Evolutionary conservation across 768 basidiomycete genomes (phyloP), one percentile per base, ranked within the genome.

Genomic region (Leucosporidium creatinivorum): DNA sequence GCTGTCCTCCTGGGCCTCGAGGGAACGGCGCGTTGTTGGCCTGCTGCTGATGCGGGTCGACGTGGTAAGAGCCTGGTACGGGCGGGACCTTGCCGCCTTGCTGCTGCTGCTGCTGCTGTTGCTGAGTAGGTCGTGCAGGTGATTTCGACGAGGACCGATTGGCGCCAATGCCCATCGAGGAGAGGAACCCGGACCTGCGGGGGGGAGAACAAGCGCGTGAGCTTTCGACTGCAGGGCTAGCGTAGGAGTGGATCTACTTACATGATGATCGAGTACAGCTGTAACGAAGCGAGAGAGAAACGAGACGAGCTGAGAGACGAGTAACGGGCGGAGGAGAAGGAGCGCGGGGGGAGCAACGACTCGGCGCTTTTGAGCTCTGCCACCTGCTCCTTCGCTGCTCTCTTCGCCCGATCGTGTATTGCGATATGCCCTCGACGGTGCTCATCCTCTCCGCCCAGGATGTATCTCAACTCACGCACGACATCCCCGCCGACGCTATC

Each of bases 391-490:
- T 44, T 44, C 13, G 39, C 39, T 44, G 8, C 39, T 44, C 39
- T 6, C 15, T 36, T 36, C 33, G 33, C 33, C 12, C 33, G 12
- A 13, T 44, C 10, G 15, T 44, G 15, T 13, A 44, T 44, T 9
- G 39, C 39, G 15, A 44, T 15, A 67, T 67, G 65, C 33, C 65
- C 1, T 3, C 23, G 8, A 52, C 23, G 3, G 51, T 70, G 3
- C 61, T 64, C 25, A 63, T 70, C 1, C 55, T 70, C 30, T 65
- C 63, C 0, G 63, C 59, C 0, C 13, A 0, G 0, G 56, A 70
- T 26, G 69, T 70, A 28, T 19, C 28, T 2, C 2, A 18, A 7
- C 39, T 70, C 36, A 70, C 69, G 3, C 39, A 49, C 0, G 5
- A 19, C 4, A 0, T 70, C 17, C 5, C 63, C 6, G 66, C 66